Conservation (phyloP, 208 protist species). For the Trypanosoma platydactyli region DNA sequence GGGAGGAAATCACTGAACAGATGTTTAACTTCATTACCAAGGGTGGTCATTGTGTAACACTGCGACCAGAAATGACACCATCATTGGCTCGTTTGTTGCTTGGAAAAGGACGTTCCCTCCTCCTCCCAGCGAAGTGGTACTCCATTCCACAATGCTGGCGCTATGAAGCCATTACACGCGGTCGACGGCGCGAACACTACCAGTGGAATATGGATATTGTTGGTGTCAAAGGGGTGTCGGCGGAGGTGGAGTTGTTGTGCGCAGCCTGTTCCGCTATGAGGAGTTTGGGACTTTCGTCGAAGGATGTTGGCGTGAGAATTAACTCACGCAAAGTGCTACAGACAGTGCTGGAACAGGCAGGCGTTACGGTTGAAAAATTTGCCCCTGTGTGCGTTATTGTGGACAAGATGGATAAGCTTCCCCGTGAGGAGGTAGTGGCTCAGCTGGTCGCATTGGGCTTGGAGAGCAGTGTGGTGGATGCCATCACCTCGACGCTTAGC, state of each 20-base stretch:
- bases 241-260: slow-evolving; percentile 94
- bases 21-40: slow-evolving; percentile 97
- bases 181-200: slow-evolving; percentile 95
- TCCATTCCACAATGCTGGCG: slow-evolving; percentile 96
- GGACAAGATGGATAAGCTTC: slow-evolving; percentile 95
- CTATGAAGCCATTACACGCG: slow-evolving; percentile 94
- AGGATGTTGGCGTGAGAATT: slow-evolving; percentile 93
- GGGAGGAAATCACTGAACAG: slow-evolving; percentile 96
- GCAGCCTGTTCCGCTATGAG: slow-evolving; percentile 83
- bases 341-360: slow-evolving; percentile 71
- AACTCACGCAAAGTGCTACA: slow-evolving; percentile 92
- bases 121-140: slow-evolving; percentile 95
- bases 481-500: slow-evolving; percentile 74
- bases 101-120: slow-evolving; percentile 82
- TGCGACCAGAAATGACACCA: slow-evolving; percentile 97
- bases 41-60: slow-evolving; percentile 86
- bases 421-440: slow-evolving; percentile 78
- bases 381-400: slow-evolving; percentile 93
- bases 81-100: slow-evolving; percentile 92
- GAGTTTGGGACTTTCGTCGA: slow-evolving; percentile 76
- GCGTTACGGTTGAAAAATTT: slow-evolving; percentile 82
- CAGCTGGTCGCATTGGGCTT: slow-evolving; percentile 73
- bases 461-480: slow-evolving; percentile 55
- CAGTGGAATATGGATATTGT: slow-evolving; percentile 98
- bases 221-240: slow-evolving; percentile 85